A percentile compares a stretch with the other conserved stretches of the same genome.
Conservation (phyloP, 2,329 filamentous ascomycete species). For the Xylogone sp. region DNA sequence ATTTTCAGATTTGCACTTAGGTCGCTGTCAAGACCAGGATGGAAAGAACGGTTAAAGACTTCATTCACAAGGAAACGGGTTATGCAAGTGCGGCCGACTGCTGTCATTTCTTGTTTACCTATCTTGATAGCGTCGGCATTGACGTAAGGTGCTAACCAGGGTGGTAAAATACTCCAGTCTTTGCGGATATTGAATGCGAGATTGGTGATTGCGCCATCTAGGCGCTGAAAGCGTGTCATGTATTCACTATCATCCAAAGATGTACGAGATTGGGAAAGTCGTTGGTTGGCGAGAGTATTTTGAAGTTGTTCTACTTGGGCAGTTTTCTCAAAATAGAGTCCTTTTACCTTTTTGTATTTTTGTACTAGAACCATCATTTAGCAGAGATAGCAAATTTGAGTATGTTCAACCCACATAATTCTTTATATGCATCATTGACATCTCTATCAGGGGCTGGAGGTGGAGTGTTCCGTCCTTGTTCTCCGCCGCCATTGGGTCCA, state of each 20-base stretch:
- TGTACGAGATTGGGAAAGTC: slow-evolving; percentile 89
- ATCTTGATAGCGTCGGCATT: slow-evolving; percentile 81
- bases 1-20: slow-evolving; percentile 77
- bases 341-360: slow-evolving; percentile 98
- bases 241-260: slow-evolving; percentile 96
- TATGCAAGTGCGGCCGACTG: slow-evolving; percentile 84
- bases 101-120: slow-evolving; percentile 97
- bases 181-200: slow-evolving; percentile 95
- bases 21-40: slow-evolving; percentile 75
- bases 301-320: slow-evolving; percentile 90
- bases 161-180: slow-evolving; percentile 79
- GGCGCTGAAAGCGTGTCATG: slow-evolving; percentile 77
- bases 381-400: background rate
- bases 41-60: slow-evolving; percentile 88
- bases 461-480: slow-evolving; percentile 44
- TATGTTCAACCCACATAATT: slow-evolving; percentile 31
- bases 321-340: slow-evolving; percentile 92
- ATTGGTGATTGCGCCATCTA: slow-evolving; percentile 93
- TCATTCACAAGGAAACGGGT: slow-evolving; percentile 88
- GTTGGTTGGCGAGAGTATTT: slow-evolving; percentile 95
- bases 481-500: slow-evolving; percentile 18
- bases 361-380: slow-evolving; percentile 53
- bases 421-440: slow-evolving; percentile 35
- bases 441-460: slow-evolving; percentile 31
- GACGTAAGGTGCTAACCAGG: slow-evolving; percentile 75